Conservation (phyloP, 257 asterid genomes). For the Solanum ahanhuiri region DNA sequence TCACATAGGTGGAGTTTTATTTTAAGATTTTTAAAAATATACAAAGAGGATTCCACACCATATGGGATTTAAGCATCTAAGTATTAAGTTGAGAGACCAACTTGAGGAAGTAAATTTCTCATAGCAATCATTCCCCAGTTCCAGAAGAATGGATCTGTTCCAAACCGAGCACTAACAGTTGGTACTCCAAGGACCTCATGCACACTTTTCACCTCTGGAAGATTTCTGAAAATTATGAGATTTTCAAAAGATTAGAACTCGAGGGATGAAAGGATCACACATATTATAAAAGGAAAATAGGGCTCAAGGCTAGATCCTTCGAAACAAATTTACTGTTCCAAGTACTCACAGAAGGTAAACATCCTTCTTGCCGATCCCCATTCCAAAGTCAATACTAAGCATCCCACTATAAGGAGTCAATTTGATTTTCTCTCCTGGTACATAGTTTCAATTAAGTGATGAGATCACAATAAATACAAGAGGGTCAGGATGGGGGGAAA, state of each 20-base stretch:
- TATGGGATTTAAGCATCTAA: neutral
- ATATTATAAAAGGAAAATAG: neutral
- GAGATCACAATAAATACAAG: neutral
- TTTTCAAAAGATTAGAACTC: neutral
- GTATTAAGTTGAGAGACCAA: conserved; percentile 23
- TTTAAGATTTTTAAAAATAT: neutral
- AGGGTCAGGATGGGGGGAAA: neutral
- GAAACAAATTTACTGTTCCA: neutral
- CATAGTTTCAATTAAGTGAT: neutral
- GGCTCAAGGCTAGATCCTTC: neutral
- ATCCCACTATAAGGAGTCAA: conserved; percentile 87
- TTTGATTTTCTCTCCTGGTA: conserved; percentile 60
- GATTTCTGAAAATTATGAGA: conserved; percentile 41
- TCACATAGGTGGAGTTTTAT: neutral
- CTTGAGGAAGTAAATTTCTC: conserved; percentile 69
- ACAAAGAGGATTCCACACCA: neutral
- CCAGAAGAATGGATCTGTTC: conserved; percentile 94
- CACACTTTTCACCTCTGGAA: conserved; percentile 82
- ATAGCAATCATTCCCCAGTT: conserved; percentile 96
- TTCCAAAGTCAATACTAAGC: conserved; percentile 82
- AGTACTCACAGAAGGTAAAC: conserved; percentile 75
- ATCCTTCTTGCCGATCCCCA: conserved; percentile 76
- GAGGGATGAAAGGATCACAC: neutral
- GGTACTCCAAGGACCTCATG: conserved; percentile 79
- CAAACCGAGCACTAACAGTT: conserved; percentile 94